Conservation (phyloP, 192 early-diverging fungal genomes). For the Jimgerdemannia flammicorona region DNA sequence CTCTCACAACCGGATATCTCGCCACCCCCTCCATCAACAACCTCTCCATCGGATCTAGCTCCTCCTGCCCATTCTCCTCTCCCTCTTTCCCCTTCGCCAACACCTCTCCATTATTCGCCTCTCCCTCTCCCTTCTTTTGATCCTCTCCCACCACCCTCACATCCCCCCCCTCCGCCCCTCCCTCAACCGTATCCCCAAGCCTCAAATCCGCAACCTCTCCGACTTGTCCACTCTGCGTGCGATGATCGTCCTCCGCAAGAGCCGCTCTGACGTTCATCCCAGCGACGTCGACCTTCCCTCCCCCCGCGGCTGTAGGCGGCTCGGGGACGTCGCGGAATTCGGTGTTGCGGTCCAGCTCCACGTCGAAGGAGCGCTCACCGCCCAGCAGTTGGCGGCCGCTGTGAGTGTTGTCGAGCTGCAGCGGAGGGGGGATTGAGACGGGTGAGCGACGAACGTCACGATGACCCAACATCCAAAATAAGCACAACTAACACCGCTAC, state of each 20-base stretch:
- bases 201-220: background rate
- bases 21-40: background rate
- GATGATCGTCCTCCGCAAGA: background rate
- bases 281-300: background rate
- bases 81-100: background rate
- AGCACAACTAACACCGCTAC: background rate
- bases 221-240: background rate
- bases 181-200: background rate
- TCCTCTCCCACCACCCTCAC: background rate
- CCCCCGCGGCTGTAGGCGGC: too few relatives aligned
- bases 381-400: slow-evolving; percentile 70
- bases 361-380: slow-evolving; percentile 68
- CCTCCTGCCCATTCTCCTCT: background rate
- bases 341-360: slow-evolving; percentile 84
- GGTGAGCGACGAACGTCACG: background rate
- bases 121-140: background rate
- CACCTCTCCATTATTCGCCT: background rate
- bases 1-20: background rate
- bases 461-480: slow-evolving; percentile 4
- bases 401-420: slow-evolving; percentile 65
- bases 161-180: background rate
- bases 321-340: slow-evolving; percentile 39
- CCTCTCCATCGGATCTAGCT: background rate
- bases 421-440: background rate
- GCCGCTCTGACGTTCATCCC: too few relatives aligned